These are phyloP conservation scores for Neonectria faginata DNA, from an alignment of 2,329 filamentous ascomycete species.

Conservation along the genomic window DNA sequence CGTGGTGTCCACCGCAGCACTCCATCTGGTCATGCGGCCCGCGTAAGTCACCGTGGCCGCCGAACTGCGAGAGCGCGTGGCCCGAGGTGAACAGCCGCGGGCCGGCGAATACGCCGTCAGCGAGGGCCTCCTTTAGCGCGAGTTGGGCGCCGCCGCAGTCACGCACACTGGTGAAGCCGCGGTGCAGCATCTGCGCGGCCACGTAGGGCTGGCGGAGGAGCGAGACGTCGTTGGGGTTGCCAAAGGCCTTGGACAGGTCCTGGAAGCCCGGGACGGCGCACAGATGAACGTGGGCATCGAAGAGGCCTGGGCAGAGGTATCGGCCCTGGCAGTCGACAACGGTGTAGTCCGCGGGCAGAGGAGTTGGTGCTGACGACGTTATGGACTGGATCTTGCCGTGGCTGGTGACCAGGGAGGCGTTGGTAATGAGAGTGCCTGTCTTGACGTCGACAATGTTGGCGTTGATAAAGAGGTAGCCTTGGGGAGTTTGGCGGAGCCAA, in stretches of 20 bases:
- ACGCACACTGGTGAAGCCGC: slow-evolving; percentile 68
- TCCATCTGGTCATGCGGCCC: slow-evolving; percentile 50
- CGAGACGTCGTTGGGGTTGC: slow-evolving; percentile 51
- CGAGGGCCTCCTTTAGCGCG: slow-evolving; percentile 66
- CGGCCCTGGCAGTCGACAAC: slow-evolving; percentile 41
- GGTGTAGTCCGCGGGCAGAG: slow-evolving; percentile 8
- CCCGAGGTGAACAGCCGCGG: slow-evolving; percentile 67
- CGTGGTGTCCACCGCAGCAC: slow-evolving; percentile 59
- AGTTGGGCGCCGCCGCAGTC: slow-evolving; percentile 68
- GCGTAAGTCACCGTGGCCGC: slow-evolving; percentile 66
- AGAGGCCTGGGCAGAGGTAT: slow-evolving; percentile 48
- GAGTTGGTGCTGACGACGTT: slow-evolving; percentile 14
- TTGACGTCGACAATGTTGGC: slow-evolving; percentile 58
- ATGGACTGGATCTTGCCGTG: slow-evolving; percentile 51
- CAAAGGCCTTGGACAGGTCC: slow-evolving; percentile 42
- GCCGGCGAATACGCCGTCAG: slow-evolving; percentile 63
- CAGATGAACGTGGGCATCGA: slow-evolving; percentile 49
- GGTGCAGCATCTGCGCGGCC: slow-evolving; percentile 60
- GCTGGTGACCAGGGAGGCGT: slow-evolving; percentile 50
- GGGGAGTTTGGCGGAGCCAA: slow-evolving; percentile 32
- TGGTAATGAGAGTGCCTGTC: slow-evolving; percentile 47
- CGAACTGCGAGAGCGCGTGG: slow-evolving; percentile 66
- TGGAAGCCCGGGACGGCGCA: slow-evolving; percentile 47
- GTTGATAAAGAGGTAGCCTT: slow-evolving; percentile 53
- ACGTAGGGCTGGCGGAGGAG: slow-evolving; percentile 61